phyloP scores from a whole-genome alignment of 2,329 filamentous ascomycete species.

The Fusarium chuoi region DNA sequence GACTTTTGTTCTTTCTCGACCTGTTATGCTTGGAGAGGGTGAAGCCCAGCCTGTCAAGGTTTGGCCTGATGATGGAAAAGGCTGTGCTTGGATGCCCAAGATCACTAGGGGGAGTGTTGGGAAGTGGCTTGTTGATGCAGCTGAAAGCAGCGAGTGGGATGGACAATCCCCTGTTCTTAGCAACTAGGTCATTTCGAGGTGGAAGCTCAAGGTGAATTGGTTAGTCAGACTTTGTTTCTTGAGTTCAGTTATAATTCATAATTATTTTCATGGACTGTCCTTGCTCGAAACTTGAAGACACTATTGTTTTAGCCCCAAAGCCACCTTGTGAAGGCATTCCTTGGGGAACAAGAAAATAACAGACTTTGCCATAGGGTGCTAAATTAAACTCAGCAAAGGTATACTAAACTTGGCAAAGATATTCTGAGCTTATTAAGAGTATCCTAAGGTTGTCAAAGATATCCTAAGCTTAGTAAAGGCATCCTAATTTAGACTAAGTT shows the following conservation, averaged over 20 bases:
- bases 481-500: background rate
- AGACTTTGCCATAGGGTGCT: fast-evolving
- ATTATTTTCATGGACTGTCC: background rate
- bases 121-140: constrained; percentile 28
- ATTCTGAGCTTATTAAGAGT: fast-evolving
- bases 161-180: constrained; percentile 15
- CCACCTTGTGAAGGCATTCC: background rate
- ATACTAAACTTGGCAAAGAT: too few species aligned
- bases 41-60: constrained; percentile 6
- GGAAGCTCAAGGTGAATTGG: fast-evolving
- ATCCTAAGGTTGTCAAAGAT: fast-evolving
- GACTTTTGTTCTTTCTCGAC: constrained; percentile 12
- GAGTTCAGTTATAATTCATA: fast-evolving
- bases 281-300: background rate
- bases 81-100: constrained; percentile 32
- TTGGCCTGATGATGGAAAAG: constrained; percentile 31
- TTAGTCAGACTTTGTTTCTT: fast-evolving
- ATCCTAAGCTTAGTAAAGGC: fast-evolving
- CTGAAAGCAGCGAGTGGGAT: constrained; percentile 9
- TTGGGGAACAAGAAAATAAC: too few species aligned
- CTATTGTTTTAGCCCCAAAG: background rate
- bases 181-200: background rate
- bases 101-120: constrained; percentile 17
- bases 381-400: too few species aligned
- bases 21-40: constrained; percentile 19